phyloP scores from a whole-genome alignment of 345 rosid species.

The Noccaea bulbosa region DNA sequence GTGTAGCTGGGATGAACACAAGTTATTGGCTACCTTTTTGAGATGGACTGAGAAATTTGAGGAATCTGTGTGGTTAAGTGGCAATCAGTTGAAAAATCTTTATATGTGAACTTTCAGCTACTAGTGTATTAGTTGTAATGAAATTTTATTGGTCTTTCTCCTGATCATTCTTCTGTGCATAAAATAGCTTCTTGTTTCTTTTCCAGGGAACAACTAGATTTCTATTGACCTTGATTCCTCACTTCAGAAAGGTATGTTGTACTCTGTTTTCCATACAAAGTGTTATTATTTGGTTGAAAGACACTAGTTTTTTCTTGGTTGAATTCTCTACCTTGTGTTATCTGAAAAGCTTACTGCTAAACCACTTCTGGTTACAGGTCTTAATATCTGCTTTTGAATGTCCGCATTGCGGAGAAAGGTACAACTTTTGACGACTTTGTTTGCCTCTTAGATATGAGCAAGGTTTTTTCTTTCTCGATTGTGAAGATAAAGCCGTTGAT shows the following conservation, averaged over 20 bases:
- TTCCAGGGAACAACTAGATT: slow-evolving; percentile 75
- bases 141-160: slow-evolving; percentile 12
- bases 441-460: neutral
- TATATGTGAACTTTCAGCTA: slow-evolving; percentile 4
- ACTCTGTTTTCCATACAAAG: neutral
- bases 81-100: neutral
- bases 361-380: slow-evolving; percentile 52
- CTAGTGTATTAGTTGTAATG: slow-evolving; percentile 1
- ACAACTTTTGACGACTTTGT: slow-evolving; percentile 15
- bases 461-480: neutral
- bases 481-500: neutral
- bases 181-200: slow-evolving; percentile 16
- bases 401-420: slow-evolving; percentile 92
- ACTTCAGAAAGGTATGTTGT: slow-evolving; percentile 74
- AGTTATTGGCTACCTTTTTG: neutral
- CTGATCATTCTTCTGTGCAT: neutral
- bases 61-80: neutral
- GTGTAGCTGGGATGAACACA: neutral
- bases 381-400: slow-evolving; percentile 92
- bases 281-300: neutral
- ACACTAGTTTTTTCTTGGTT: neutral
- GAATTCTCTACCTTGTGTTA: slow-evolving; percentile 9
- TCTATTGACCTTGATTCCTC: slow-evolving; percentile 79
- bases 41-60: neutral
- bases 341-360: slow-evolving; percentile 7